A percentile compares a stretch with the other conserved stretches of the same genome.
These are phyloP conservation scores for Dillenia turbinata DNA, from an alignment of 164 flowering plant genomes.

Conservation along the genomic window DNA sequence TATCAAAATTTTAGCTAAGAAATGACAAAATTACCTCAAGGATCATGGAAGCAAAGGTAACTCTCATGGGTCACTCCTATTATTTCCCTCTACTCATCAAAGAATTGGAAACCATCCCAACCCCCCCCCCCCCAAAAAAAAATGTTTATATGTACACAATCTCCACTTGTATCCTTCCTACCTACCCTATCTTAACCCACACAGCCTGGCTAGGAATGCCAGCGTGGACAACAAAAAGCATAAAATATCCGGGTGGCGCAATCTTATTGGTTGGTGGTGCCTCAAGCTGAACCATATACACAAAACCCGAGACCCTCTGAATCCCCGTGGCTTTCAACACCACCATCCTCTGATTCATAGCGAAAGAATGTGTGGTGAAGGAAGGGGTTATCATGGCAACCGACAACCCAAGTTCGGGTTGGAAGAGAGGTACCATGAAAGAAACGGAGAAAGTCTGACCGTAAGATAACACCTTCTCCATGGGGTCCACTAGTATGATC, in stretches of 20 bases:
- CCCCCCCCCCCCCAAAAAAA: too few relatives aligned
- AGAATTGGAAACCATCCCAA: too few relatives aligned
- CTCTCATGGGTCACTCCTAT: too few relatives aligned
- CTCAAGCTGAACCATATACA: conserved; percentile 32
- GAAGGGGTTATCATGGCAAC: conserved; percentile 67
- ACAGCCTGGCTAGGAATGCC: conserved; percentile 57
- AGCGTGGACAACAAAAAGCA: conserved; percentile 70
- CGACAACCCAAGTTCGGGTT: conserved; percentile 12
- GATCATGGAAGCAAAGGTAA: too few relatives aligned
- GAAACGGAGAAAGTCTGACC: conserved; percentile 34
- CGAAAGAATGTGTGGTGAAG: conserved; percentile 70
- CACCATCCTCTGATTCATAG: conserved; percentile 74
- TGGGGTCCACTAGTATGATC: conserved; percentile 28
- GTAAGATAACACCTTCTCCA: conserved; percentile 21
- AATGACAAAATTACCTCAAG: too few relatives aligned
- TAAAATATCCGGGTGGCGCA: conserved; percentile 84
- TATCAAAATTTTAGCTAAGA: too few relatives aligned
- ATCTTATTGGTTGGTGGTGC: conserved; percentile 45
- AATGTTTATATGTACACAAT: too few relatives aligned
- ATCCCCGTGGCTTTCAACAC: conserved; percentile 25
- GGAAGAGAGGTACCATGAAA: conserved; percentile 20
- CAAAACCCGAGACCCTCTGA: conserved; percentile 20
- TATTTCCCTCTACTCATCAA: too few relatives aligned
- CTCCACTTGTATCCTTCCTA: neutral
- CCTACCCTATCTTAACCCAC: conserved; percentile 57